Base-by-base conservation (phyloP, 176 grass and related monocot species). In the Cenchrus fungigraminus region DNA sequence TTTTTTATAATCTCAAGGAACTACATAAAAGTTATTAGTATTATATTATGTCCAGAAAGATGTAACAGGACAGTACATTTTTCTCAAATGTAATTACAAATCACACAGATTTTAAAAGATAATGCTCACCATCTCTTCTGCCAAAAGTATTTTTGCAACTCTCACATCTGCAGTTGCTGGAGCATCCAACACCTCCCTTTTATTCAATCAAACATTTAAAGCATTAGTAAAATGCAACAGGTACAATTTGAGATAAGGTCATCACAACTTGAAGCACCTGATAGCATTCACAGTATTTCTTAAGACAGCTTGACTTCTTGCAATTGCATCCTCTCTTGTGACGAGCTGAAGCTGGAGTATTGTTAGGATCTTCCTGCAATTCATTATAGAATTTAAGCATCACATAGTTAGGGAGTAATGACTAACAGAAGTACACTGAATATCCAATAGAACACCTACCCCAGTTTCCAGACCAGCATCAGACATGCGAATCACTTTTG, bases 301-400 rank as follows among this genome's bases (percentile, higher is more conserved):
- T 99, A 43, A 99, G 89, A 81, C 97, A 99, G 63, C 89, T 99
- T 68, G 97, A 99, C 55, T 97, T 99, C 79, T 99, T 99, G 78
- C 97, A 99, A 85, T 99, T 99, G 86, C 97, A 99, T 91, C 97
- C 97, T 86, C 97, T 92, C 88, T 99, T 99, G 78, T 99, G 97
- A 42, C 97, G 90, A 72, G 97, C 92, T 68, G 97, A 99, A 87
- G 97, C 94, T 52, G 97, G 97, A 83, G 97, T 99, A 31, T 77
- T 97, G 77, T 94, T 96, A 85, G 88, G 83, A 77, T 97, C 94
- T 81, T 99, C 94, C 92, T 99, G 75, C 73, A 81, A 89, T 68
- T 78, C 19, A 79, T 73, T n/a, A 71, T 56, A 84, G 10, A 62
- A 71, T 49, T 46, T 86, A 57, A 84, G 57, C 54, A 88, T 47